Evolutionary conservation across 208 protist species (phyloP).

Genomic region (Trypanosoma rangeli): DNA sequence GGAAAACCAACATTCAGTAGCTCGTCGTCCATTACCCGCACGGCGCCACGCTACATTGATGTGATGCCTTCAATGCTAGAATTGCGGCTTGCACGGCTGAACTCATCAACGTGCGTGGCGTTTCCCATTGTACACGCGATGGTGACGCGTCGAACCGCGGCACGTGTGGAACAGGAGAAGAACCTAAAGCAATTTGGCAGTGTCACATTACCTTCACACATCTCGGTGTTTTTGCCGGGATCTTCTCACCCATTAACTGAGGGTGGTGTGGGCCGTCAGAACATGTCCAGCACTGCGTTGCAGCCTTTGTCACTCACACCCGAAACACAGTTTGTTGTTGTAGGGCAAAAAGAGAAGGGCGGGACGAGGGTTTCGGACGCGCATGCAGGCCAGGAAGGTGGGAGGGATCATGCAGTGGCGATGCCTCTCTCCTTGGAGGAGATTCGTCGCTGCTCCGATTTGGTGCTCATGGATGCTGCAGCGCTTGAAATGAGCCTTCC

Average conservation of each 20-base stretch:
- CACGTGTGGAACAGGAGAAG: conserved; percentile 9
- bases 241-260: background rate
- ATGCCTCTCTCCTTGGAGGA: conserved; percentile 9
- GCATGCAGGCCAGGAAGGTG: background rate
- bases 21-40: background rate
- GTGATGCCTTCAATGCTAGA: background rate
- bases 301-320: background rate
- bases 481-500: conserved; percentile 13
- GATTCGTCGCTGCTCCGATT: conserved; percentile 3
- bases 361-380: background rate
- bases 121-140: conserved; percentile 25
- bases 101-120: background rate
- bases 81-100: conserved; percentile 1
- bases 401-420: background rate
- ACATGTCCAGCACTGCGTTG: background rate
- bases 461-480: conserved; percentile 1
- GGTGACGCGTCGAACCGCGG: conserved; percentile 4
- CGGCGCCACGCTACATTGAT: background rate
- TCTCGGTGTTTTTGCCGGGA: background rate
- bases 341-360: background rate
- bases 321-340: background rate
- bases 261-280: background rate
- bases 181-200: background rate
- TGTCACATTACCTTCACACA: background rate
- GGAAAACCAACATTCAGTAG: background rate